Conservation (phyloP, 768 basidiomycete species). For the Pulveroboletus sp. region DNA sequence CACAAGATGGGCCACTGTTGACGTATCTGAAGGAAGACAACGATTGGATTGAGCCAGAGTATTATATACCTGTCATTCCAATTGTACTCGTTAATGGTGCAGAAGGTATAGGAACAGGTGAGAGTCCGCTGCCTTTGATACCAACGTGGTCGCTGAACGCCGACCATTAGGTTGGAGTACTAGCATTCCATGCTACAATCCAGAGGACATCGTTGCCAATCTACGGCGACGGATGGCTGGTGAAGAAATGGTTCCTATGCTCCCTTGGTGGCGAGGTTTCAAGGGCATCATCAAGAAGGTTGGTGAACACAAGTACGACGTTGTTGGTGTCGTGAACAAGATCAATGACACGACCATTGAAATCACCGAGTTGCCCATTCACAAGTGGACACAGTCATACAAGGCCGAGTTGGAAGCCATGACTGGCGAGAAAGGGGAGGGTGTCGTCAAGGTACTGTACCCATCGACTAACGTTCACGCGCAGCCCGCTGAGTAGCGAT, state of each 20-base stretch:
- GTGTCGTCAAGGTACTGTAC: constrained; percentile 64
- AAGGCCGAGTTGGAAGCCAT: constrained; percentile 89
- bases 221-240: constrained; percentile 80
- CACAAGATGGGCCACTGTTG: constrained; percentile 82
- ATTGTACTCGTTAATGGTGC: constrained; percentile 89
- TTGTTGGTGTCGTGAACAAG: constrained; percentile 69
- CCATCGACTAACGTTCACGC: background rate
- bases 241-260: constrained; percentile 80
- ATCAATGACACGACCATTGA: constrained; percentile 86
- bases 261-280: constrained; percentile 98
- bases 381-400: constrained; percentile 91
- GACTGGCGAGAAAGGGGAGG: constrained; percentile 82
- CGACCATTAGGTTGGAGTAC: constrained; percentile 83
- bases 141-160: background rate
- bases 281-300: constrained; percentile 79
- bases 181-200: constrained; percentile 86
- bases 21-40: constrained; percentile 85
- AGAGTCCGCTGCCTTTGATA: constrained; percentile 16
- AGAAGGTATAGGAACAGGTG: constrained; percentile 96
- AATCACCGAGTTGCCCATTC: constrained; percentile 92
- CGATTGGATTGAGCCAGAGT: constrained; percentile 84
- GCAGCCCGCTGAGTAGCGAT: background rate
- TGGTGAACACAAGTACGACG: constrained; percentile 82
- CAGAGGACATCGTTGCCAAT: constrained; percentile 83
- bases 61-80: constrained; percentile 87